A percentile compares a stretch with the other conserved stretches of the same genome.
These are phyloP conservation scores for Penicillium sp. DNA, from an alignment of 2,329 filamentous ascomycete species.

Conservation along the genomic window DNA sequence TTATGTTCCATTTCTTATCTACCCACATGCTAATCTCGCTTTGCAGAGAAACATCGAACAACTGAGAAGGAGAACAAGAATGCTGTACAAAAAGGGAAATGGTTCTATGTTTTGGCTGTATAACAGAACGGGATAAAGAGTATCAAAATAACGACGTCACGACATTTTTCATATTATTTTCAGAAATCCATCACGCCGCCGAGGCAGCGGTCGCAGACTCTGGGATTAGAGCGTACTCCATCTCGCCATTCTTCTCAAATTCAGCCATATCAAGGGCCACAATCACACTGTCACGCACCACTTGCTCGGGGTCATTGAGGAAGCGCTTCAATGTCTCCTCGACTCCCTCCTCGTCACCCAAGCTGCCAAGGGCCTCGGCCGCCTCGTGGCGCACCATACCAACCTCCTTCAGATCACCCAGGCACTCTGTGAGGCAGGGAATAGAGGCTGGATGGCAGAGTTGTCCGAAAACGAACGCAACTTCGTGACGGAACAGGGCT, in stretches of 20 bases:
- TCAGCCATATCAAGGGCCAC: constrained; percentile 98
- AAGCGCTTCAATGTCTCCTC: constrained; percentile 82
- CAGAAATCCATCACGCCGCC: constrained; percentile 29
- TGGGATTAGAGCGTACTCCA: constrained; percentile 90
- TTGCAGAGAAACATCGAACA: constrained; percentile 39
- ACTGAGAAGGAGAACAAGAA: constrained; percentile 25
- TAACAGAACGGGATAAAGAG: constrained; percentile 30
- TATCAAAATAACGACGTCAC: constrained; percentile 32
- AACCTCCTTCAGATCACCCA: constrained; percentile 77
- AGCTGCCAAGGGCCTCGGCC: constrained; percentile 89
- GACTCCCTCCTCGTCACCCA: constrained; percentile 91
- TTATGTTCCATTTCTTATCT: neutral
- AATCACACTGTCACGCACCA: constrained; percentile 91
- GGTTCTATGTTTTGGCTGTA: constrained; percentile 29
- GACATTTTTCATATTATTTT: constrained; percentile 20
- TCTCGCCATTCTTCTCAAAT: constrained; percentile 84
- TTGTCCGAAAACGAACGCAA: constrained; percentile 97
- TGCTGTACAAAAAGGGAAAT: constrained; percentile 17
- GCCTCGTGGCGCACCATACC: constrained; percentile 99
- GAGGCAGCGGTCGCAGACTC: constrained; percentile 44
- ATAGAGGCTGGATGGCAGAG: constrained; percentile 96
- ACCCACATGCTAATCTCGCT: constrained; percentile 20
- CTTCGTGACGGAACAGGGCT: constrained; percentile 94
- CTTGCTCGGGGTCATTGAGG: constrained; percentile 84
- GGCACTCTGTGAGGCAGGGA: constrained; percentile 75